Conservation (phyloP, 1,284 basidiomycete genomes). For the Phellopilus nigrolimitatus region DNA sequence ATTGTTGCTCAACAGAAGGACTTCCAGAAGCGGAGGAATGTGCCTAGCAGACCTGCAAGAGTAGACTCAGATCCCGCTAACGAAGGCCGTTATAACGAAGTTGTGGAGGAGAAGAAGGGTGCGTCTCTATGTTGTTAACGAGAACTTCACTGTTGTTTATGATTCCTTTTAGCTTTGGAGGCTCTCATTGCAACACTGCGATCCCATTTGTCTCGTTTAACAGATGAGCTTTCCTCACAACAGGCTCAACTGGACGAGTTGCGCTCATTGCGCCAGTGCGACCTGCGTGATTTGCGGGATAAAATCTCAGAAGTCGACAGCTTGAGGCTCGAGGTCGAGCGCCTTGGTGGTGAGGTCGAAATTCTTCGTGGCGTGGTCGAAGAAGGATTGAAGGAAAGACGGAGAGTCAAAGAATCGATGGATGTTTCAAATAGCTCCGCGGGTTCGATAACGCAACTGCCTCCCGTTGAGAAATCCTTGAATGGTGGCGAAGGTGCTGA, state of each 20-base stretch:
- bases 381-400: slow-evolving; percentile 71
- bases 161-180: slow-evolving; percentile 57
- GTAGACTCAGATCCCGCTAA: slow-evolving; percentile 33
- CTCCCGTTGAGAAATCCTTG: neutral
- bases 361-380: slow-evolving; percentile 80
- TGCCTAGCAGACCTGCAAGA: slow-evolving; percentile 8
- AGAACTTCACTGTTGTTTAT: slow-evolving; percentile 12
- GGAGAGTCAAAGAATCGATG: slow-evolving; percentile 33
- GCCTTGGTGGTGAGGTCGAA: slow-evolving; percentile 75
- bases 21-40: slow-evolving; percentile 29
- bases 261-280: slow-evolving; percentile 56
- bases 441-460: neutral
- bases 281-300: slow-evolving; percentile 52
- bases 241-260: slow-evolving; percentile 62
- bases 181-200: slow-evolving; percentile 68
- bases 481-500: neutral
- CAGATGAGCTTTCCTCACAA: slow-evolving; percentile 70
- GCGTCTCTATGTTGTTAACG: slow-evolving; percentile 17
- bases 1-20: slow-evolving; percentile 36
- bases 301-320: slow-evolving; percentile 59
- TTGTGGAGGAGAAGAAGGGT: slow-evolving; percentile 85
- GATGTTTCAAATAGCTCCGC: neutral
- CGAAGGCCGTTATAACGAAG: slow-evolving; percentile 59
- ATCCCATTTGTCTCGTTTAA: slow-evolving; percentile 69
- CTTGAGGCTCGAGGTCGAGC: slow-evolving; percentile 64